Percentiles rank a stretch among this genome's conserved stretches.
These are phyloP conservation scores for Phaeosphaeria sp. DNA, from an alignment of 2,329 filamentous ascomycete genomes.

Conservation along the genomic window DNA sequence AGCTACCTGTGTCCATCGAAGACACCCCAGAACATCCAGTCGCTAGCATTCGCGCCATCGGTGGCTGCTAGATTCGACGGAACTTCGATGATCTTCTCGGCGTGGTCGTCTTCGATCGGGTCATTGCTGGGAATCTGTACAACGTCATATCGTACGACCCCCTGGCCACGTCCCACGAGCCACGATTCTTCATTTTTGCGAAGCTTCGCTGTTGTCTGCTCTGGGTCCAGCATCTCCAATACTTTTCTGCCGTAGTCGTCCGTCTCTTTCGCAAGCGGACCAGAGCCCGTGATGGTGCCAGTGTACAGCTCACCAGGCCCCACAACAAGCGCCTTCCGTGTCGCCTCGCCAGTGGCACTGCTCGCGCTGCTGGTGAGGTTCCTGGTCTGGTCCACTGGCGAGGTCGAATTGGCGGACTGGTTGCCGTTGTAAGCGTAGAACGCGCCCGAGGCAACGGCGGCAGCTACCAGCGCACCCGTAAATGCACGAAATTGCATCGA, in stretches of 20 bases:
- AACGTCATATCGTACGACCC: constrained; percentile 92
- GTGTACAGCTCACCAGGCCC: constrained; percentile 91
- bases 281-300: constrained; percentile 82
- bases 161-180: constrained; percentile 84
- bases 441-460: constrained; percentile 73
- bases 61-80: constrained; percentile 65
- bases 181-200: constrained; percentile 91
- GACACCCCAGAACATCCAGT: constrained; percentile 99
- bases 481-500: constrained; percentile 79
- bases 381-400: constrained; percentile 36
- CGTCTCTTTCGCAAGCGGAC: constrained; percentile 85
- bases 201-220: constrained; percentile 90
- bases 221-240: constrained; percentile 94
- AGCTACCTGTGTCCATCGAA: constrained; percentile 93
- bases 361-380: constrained; percentile 42
- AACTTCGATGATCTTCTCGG: constrained; percentile 96
- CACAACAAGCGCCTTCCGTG: constrained; percentile 76
- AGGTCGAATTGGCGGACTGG: constrained; percentile 26
- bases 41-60: constrained; percentile 66
- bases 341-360: constrained; percentile 56
- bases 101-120: constrained; percentile 97
- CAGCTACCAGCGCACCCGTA: constrained; percentile 70
- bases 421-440: constrained; percentile 72
- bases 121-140: constrained; percentile 95
- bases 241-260: constrained; percentile 85